Base-by-base conservation (phyloP, 306 rosid species). In the Ormosia semicastrata region DNA sequence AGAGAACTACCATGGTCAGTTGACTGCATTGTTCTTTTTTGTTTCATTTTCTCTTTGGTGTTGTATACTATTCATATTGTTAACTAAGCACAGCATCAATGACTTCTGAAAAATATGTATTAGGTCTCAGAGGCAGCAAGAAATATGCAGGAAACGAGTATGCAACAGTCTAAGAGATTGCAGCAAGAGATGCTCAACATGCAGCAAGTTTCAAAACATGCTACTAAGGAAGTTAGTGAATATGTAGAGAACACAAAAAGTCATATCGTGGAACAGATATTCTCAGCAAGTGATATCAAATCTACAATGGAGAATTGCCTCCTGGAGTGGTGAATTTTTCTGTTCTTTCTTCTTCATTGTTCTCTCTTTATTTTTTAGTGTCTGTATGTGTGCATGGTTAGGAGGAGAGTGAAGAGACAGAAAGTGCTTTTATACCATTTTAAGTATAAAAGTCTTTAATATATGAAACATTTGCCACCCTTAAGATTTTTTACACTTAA, bases 91-190 rank as follows among this genome's bases (percentile, higher is more conserved):
- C 5, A 10, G 18, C 13, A 13, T 46, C 40, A 32, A 47, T 88
- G 84, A 88, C 82, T 70, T 64, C 15, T 74, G 66, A 32, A 71
- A 37, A 49, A 70, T 73, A 39, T 71, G 63, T 39, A 50, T 82
- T 71, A 94, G 98, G 97, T 93, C 72, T 88, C 95, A 2, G 90
- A 91, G 76, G 92, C 97, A 43, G 89, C 97, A 40, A 88, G 85
- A 49, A 84, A 83, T 44, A 89, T 95, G 78, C 87, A 82, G 76
- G 90, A 83, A 37, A 37, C 79, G 1, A 87, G 84, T 77, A 17
- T 82, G 69, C 88, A 88, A 70, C 90, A 93, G 56, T 87, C 88
- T 47, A 76, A 47, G 60, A 89, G 73, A 37, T 80, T 95, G 84
- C 89, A 83, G 66, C 86, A 65, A 24, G 92, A 90, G 87, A 85